These are phyloP conservation scores for Phytophthora constricta DNA, from an alignment of 352 stramenopile genomes.

Conservation along the genomic window DNA sequence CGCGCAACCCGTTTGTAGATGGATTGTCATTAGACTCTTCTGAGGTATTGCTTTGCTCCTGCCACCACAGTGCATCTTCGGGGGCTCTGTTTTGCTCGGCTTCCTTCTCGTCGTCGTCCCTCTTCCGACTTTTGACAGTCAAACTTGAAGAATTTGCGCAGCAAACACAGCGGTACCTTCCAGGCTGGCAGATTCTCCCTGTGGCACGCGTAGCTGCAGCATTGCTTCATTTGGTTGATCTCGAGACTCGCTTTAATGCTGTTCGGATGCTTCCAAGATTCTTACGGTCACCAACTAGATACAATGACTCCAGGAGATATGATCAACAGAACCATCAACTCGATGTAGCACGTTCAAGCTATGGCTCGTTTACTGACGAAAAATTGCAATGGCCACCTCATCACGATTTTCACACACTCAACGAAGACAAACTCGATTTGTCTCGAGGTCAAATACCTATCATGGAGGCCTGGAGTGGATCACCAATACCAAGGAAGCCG, in stretches of 20 bases:
- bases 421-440: not conserved
- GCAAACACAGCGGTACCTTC: slow-evolving; percentile 44
- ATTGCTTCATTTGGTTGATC: slow-evolving; percentile 60
- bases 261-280: slow-evolving; percentile 64
- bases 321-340: not conserved
- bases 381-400: slow-evolving; percentile 13
- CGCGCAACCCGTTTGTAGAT: slow-evolving; percentile 70
- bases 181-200: slow-evolving; percentile 66
- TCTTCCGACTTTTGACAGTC: slow-evolving; percentile 57
- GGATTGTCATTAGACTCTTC: slow-evolving; percentile 71
- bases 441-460: slow-evolving; percentile 2
- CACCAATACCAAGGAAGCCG: slow-evolving; percentile 14
- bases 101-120: slow-evolving; percentile 41
- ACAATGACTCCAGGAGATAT: slow-evolving; percentile 13
- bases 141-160: slow-evolving; percentile 65
- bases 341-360: not conserved
- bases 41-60: slow-evolving; percentile 73
- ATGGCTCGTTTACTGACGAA: slow-evolving; percentile 30
- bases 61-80: slow-evolving; percentile 42
- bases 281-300: slow-evolving; percentile 31
- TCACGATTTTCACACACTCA: not conserved
- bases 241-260: slow-evolving; percentile 62
- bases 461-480: slow-evolving; percentile 32
- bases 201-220: slow-evolving; percentile 55
- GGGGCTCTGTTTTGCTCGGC: slow-evolving; percentile 39